Base-by-base conservation (phyloP, 2,329 filamentous ascomycete species). In the Aspergillus fischeri region DNA sequence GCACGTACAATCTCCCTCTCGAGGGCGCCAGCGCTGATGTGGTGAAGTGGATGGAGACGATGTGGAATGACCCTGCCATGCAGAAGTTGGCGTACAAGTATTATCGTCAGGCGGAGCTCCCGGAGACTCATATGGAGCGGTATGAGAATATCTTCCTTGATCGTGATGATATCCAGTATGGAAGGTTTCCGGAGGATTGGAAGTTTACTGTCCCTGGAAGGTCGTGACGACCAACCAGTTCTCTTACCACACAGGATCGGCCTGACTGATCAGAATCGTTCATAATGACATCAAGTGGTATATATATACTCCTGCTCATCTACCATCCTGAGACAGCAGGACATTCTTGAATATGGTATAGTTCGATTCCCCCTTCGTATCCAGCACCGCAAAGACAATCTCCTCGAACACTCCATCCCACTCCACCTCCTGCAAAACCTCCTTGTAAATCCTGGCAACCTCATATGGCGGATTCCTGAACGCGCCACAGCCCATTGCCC, bases 401-500 rank as follows among this genome's bases (percentile, higher is more conserved):
- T 81, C 79, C 64, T 78, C 68, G 81, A 83, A 86, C 80, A 83
- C 85, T 0, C 83, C 82, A 35, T 53, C 53, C 1, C 83, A 86
- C 72, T 88, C 84, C 1, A 60, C 41, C 67, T 87, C 83, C 21
- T 63, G 54, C 54, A 88, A 69, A 32, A 87, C 83, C 66, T 85
- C 80, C 48, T 76, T 67, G 77, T 84, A 89, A 60, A 83, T 84
- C 32, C 68, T 56, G 2, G 81, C 85, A 20, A 88, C 80, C 59
- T 84, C 82, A 42, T 71, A 69, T 0, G 77, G 76, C 9, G 86
- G 86, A 65, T 87, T 86, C 0, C 64, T 65, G 65, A 86, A 87
- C 1, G 81, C 84, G 3, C 86, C 86, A 62, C 85, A 89, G 0
- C 86, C 86, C 54, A 88, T 66, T 0, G 86, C 85, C 0, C 86